Percentiles rank a stretch among this genome's conserved stretches.
phyloP scores from a whole-genome alignment of 768 basidiomycete genomes.

The Lactifluus pinguis region DNA sequence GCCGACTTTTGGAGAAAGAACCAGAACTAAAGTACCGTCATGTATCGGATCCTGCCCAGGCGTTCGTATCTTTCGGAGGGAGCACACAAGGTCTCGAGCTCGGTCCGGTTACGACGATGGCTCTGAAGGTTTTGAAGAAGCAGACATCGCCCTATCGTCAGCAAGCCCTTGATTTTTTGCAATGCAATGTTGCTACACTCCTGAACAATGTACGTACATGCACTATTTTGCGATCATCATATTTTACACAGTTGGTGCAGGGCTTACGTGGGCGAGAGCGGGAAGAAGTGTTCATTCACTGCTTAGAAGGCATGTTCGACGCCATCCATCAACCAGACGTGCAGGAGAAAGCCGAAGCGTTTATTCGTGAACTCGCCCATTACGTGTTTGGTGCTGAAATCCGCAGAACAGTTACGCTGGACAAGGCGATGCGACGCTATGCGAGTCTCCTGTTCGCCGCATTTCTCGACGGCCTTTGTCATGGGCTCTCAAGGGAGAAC shows the following conservation, averaged over 20 bases:
- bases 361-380: conserved; percentile 58
- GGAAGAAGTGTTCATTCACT: conserved; percentile 60
- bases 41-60: conserved; percentile 59
- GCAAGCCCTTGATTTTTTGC: conserved; percentile 60
- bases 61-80: conserved; percentile 68
- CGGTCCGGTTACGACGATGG: conserved; percentile 54
- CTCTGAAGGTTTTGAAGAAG: conserved; percentile 51
- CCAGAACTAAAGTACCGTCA: conserved; percentile 64
- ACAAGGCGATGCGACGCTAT: conserved; percentile 41
- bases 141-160: conserved; percentile 40
- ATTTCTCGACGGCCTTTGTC: conserved; percentile 74
- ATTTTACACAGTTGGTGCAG: conserved; percentile 29
- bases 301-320: conserved; percentile 72
- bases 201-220: conserved; percentile 55
- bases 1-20: conserved; percentile 75
- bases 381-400: conserved; percentile 72
- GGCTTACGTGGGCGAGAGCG: conserved; percentile 64
- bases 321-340: conserved; percentile 63
- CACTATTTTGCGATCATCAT: not conserved
- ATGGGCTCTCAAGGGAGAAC: conserved; percentile 62
- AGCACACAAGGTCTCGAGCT: conserved; percentile 56
- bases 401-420: conserved; percentile 45
- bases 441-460: conserved; percentile 53
- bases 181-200: conserved; percentile 59
- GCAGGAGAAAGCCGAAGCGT: conserved; percentile 58